Evolutionary conservation across 1,284 basidiomycete species (phyloP).

Genomic region (Naganishia sp.): DNA sequence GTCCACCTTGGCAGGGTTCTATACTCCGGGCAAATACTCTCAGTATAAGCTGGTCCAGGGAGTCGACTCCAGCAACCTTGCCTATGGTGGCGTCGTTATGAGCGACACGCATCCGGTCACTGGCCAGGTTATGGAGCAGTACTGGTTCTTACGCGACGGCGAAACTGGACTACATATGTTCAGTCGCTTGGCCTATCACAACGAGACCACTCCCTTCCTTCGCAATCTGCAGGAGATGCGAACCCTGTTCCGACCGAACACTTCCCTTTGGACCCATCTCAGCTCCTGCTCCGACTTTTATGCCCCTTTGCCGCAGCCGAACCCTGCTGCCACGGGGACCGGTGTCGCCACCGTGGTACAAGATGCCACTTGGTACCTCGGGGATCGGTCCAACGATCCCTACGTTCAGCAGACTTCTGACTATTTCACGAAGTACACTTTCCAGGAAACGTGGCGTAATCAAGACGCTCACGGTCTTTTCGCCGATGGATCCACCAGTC

Average conservation of each 20-base stretch:
- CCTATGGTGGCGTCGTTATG: slow-evolving; percentile 32
- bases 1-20: slow-evolving; percentile 30
- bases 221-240: slow-evolving; percentile 39
- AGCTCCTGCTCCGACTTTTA: slow-evolving; percentile 38
- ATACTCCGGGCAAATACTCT: slow-evolving; percentile 29
- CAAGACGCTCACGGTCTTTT: slow-evolving; percentile 43
- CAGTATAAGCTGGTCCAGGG: slow-evolving; percentile 31
- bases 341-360: slow-evolving; percentile 38
- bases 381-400: slow-evolving; percentile 29
- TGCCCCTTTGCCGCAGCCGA: slow-evolving; percentile 37
- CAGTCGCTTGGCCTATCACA: slow-evolving; percentile 38
- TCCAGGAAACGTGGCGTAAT: slow-evolving; percentile 37
- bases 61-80: slow-evolving; percentile 31
- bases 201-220: slow-evolving; percentile 33
- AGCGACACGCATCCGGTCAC: slow-evolving; percentile 3
- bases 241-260: slow-evolving; percentile 37
- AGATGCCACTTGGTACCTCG: slow-evolving; percentile 47
- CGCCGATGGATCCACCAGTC: slow-evolving; percentile 40
- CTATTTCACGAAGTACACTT: slow-evolving; percentile 47
- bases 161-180: slow-evolving; percentile 44
- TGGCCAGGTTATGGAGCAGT: slow-evolving; percentile 43
- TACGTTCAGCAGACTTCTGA: slow-evolving; percentile 37
- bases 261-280: slow-evolving; percentile 40
- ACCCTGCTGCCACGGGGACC: slow-evolving; percentile 28
- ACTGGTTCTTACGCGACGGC: slow-evolving; percentile 44